Base-by-base conservation (phyloP, 371 early-diverging fungal species). In the Syncephalastrum contaminatum region DNA sequence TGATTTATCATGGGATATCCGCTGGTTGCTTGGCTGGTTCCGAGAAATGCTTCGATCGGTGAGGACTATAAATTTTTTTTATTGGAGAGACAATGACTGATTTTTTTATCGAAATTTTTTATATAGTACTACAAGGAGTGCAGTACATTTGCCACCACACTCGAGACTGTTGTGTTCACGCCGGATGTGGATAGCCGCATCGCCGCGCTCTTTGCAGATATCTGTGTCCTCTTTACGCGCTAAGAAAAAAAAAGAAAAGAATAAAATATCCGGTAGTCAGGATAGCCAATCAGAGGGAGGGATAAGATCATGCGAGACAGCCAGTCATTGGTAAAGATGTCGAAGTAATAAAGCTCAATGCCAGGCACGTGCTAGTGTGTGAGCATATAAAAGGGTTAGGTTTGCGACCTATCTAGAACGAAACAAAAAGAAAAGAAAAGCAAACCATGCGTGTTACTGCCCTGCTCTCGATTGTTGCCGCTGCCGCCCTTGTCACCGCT, bases 1-100 rank as follows among this genome's bases (percentile, higher is more conserved):
- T 8, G 73, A 75, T 16, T 49, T 71, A 3, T 70, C 80, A 27
- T 77, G 78, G 50, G 76, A 75, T 39, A 86, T 82, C 66, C 79
- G 88, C 59, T 94, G 91, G 89, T 77, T 89, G 6, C 64, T 80
- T 65, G 93, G 95, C 19, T 87, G 89, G 80, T 92, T 88, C 75
- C 82, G 85, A 64, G 91, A 92, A 63, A 79, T 91, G 53, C 81
- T 88, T 54, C 87, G 94, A 59, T 55, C 65, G 64, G 80, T 79
- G 70, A 47, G 14, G 30, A 6, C 2, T 14, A 14, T 2, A 40
- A 20, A 27, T 10, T 5, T 18, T 14, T n/a, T 39, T 39, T n/a
- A 4, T 25, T 25, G 25, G 7, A 4, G 48, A 10, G 45, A 51
- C 19, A 4, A 25, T 46, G 16, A 10, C 46, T 41, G 21, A 44